Percentiles rank a stretch among this genome's conserved stretches.
These are phyloP conservation scores for Scheffersomyces insectosa DNA, from an alignment of 1,139 yeast genomes.

Conservation along the genomic window DNA sequence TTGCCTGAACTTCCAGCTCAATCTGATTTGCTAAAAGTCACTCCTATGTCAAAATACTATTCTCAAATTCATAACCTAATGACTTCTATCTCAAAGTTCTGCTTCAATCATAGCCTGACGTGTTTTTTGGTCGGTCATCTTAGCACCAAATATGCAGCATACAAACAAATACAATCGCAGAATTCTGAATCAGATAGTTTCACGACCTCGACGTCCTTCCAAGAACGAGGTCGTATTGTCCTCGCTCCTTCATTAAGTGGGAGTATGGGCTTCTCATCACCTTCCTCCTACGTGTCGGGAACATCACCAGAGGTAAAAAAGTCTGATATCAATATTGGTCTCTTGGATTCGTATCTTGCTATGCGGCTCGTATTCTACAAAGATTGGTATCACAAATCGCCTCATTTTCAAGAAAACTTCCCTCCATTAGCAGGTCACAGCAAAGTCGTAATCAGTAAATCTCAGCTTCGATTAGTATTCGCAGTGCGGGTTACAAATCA, in stretches of 20 bases:
- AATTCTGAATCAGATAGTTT: not conserved
- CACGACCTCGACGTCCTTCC: slow-evolving; percentile 1
- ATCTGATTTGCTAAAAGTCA: slow-evolving; percentile 32
- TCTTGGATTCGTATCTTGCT: slow-evolving; percentile 22
- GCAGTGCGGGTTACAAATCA: slow-evolving; percentile 21
- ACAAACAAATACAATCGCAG: not conserved
- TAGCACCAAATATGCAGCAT: slow-evolving; percentile 24
- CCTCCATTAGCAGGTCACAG: slow-evolving; percentile 3
- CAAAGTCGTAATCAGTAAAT: slow-evolving; percentile 6
- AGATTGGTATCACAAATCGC: slow-evolving; percentile 39
- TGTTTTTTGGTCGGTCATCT: slow-evolving; percentile 33
- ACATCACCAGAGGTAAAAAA: not conserved
- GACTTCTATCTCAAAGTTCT: slow-evolving; percentile 24
- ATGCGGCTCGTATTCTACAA: slow-evolving; percentile 33
- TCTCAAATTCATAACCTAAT: slow-evolving; percentile 31
- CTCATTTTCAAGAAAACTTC: slow-evolving; percentile 17
- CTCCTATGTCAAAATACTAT: slow-evolving; percentile 34
- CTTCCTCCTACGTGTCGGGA: slow-evolving; percentile 1
- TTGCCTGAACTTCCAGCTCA: slow-evolving; percentile 32
- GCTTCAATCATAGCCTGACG: slow-evolving; percentile 26
- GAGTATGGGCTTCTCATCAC: not conserved
- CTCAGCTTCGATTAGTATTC: slow-evolving; percentile 19
- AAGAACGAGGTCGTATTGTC: slow-evolving; percentile 18
- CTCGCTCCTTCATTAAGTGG: slow-evolving; percentile 17
- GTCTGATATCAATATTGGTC: not conserved